Evolutionary conservation across 352 stramenopile species (phyloP).

Genomic region (Discostella stelligera): DNA sequence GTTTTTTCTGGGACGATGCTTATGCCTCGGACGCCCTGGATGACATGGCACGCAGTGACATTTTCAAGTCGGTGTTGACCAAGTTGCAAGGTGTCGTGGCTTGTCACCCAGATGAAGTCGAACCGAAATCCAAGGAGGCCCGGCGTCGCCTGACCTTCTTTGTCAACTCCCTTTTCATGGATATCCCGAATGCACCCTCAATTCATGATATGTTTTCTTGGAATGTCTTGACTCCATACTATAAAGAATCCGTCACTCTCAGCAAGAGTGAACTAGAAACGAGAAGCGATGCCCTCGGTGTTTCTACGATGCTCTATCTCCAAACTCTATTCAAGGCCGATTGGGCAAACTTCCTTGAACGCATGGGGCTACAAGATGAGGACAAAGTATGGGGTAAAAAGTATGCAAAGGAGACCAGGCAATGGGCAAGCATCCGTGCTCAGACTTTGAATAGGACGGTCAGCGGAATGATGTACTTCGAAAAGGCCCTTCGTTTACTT

Average conservation of each 20-base stretch:
- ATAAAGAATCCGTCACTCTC: constrained; percentile 97
- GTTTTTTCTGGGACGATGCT: constrained; percentile 97
- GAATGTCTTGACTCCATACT: constrained; percentile 98
- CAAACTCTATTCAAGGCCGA: constrained; percentile 97
- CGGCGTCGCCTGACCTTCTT: constrained; percentile 96
- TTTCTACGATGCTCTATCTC: constrained; percentile 96
- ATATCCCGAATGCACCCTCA: constrained; percentile 95
- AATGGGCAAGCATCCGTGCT: constrained; percentile 97
- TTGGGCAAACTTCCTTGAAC: constrained; percentile 98
- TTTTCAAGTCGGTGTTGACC: constrained; percentile 80
- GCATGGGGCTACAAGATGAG: constrained; percentile 91
- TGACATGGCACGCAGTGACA: constrained; percentile 78
- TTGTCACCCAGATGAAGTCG: constrained; percentile 95
- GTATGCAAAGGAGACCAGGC: constrained; percentile 86
- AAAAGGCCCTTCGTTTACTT: constrained; percentile 96
- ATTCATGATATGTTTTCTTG: constrained; percentile 98
- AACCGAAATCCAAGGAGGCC: constrained; percentile 95
- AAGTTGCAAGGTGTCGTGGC: constrained; percentile 92
- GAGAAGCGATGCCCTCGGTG: constrained; percentile 90
- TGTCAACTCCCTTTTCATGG: constrained; percentile 99
- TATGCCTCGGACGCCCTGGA: constrained; percentile 95
- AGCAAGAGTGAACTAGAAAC: constrained; percentile 96
- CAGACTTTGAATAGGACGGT: constrained; percentile 97
- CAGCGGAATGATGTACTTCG: constrained; percentile 99
- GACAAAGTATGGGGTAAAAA: constrained; percentile 86